Conservation (phyloP, 306 rosid genomes). For the Luffa aegyptiaca region DNA sequence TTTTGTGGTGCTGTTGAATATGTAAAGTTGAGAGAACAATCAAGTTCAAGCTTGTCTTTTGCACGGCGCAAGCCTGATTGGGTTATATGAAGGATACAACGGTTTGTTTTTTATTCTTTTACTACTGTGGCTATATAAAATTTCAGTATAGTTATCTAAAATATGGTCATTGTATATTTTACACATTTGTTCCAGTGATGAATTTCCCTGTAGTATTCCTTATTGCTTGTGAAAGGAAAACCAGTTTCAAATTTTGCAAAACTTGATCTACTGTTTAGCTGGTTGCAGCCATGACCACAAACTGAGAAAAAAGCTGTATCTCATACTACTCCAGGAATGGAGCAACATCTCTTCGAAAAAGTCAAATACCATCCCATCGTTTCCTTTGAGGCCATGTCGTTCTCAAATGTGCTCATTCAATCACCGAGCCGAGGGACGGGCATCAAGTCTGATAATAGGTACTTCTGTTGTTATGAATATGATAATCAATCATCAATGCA, state of each 20-base stretch:
- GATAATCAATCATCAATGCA: not conserved
- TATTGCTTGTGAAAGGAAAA: not conserved
- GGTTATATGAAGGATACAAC: not conserved
- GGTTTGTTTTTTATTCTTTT: slow-evolving; percentile 8
- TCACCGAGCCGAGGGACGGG: not conserved
- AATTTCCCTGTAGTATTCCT: not conserved
- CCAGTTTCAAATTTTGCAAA: not conserved
- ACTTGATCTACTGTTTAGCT: slow-evolving; percentile 1
- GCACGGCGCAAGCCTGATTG: not conserved
- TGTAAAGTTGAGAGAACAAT: slow-evolving; percentile 7
- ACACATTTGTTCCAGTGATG: slow-evolving; percentile 23
- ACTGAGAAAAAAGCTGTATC: not conserved
- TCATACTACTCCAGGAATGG: not conserved
- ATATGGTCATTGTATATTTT: slow-evolving; percentile 9
- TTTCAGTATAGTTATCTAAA: slow-evolving; percentile 3
- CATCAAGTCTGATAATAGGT: not conserved
- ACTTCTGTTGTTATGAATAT: not conserved
- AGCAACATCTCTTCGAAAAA: not conserved
- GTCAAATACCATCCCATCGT: not conserved
- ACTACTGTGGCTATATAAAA: not conserved
- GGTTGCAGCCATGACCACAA: slow-evolving; percentile 7
- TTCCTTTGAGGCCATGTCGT: not conserved
- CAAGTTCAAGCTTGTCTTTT: not conserved
- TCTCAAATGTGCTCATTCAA: not conserved
- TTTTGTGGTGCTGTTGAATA: slow-evolving; percentile 7